Percentiles rank a stretch among this genome's conserved stretches.
phyloP scores from a whole-genome alignment of 139 green algal genomes.

The Parachlorella kessleri region DNA sequence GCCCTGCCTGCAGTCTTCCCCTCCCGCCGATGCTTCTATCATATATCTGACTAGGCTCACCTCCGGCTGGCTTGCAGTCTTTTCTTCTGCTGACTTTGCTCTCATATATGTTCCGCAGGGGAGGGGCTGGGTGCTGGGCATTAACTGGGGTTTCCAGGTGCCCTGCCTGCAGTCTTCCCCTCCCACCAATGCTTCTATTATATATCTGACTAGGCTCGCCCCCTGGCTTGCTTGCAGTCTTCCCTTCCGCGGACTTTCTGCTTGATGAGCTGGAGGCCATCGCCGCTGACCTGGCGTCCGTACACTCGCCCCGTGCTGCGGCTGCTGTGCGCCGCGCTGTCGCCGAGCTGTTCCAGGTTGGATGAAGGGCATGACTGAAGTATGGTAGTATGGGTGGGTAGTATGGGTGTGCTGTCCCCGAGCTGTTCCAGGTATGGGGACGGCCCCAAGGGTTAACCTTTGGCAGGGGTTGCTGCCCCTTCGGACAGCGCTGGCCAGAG shows the following conservation, averaged over 20 bases:
- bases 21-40: not conserved
- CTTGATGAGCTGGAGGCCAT: slow-evolving; percentile 22
- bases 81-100: not conserved
- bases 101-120: too few species aligned
- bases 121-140: not conserved
- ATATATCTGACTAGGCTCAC: not conserved
- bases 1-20: not conserved
- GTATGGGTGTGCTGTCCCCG: too few species aligned
- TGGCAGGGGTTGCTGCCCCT: too few species aligned
- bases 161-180: not conserved
- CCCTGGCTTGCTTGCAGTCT: slow-evolving; percentile 2
- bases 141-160: not conserved
- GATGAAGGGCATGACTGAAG: too few species aligned
- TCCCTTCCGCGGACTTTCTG: slow-evolving; percentile 26
- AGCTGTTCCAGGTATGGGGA: too few species aligned
- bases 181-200: not conserved
- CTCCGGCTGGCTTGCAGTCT: not conserved
- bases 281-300: not conserved
- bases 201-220: not conserved
- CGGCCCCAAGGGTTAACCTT: too few species aligned
- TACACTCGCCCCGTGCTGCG: not conserved
- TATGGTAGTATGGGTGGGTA: too few species aligned
- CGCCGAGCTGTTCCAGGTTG: slow-evolving; percentile 1
- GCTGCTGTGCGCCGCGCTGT: not conserved
- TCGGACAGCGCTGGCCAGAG: too few species aligned